phyloP scores from a whole-genome alignment of 371 early-diverging fungal species.

The Entomophthora muscae region DNA sequence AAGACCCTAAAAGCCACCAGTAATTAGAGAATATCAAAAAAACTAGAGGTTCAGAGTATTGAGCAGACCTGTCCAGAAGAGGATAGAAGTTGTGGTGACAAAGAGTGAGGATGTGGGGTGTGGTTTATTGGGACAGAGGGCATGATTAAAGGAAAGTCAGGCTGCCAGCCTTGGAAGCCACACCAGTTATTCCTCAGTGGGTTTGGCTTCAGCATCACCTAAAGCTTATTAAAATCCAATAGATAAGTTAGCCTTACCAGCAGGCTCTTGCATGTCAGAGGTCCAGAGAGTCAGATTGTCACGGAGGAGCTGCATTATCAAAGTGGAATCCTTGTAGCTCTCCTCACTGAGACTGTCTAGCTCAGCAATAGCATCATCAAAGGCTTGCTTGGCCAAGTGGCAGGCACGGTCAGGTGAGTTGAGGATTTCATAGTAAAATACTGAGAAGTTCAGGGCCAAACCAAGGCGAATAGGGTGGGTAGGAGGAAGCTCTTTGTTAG shows the following conservation, averaged over 20 bases:
- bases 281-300: conserved; percentile 99
- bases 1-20: too few relatives aligned
- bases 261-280: conserved; percentile 76
- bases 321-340: conserved; percentile 99
- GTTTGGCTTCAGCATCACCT: not conserved
- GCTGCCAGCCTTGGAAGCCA: too few relatives aligned
- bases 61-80: too few relatives aligned
- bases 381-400: conserved; percentile 97
- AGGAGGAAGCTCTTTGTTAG: conserved; percentile 82
- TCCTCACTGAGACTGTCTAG: conserved; percentile 98
- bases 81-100: too few relatives aligned
- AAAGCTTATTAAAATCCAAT: not conserved
- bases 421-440: conserved; percentile 99
- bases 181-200: not conserved
- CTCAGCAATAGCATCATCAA: conserved; percentile 99
- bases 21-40: too few relatives aligned
- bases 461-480: conserved; percentile 99
- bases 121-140: too few relatives aligned
- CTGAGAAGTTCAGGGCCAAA: conserved; percentile 99
- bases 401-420: conserved; percentile 98
- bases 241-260: conserved; percentile 13
- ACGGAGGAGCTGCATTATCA: conserved; percentile 99
- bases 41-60: too few relatives aligned
- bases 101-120: too few relatives aligned
- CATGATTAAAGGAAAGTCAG: too few relatives aligned